phyloP scores from a whole-genome alignment of 331 rosid species.

The Quercus lobata region DNA sequence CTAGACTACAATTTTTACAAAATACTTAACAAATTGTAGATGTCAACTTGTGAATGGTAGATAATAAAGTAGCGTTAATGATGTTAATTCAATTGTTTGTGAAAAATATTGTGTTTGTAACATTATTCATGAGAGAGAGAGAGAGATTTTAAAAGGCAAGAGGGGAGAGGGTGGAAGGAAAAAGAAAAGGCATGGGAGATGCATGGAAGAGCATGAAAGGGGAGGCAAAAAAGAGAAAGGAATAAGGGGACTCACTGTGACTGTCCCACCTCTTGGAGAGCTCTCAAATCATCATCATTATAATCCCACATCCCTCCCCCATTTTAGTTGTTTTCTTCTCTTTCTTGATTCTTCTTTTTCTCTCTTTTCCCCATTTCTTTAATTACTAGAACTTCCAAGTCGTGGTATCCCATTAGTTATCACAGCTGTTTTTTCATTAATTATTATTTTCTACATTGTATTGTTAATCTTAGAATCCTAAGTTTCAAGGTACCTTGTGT shows the following conservation, averaged over 20 bases:
- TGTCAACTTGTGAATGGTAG: too few relatives aligned
- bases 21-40: too few relatives aligned
- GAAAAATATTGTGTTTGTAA: too few relatives aligned
- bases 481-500: constrained; percentile 16
- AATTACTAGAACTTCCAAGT: background rate
- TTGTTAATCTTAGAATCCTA: constrained; percentile 36
- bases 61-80: background rate
- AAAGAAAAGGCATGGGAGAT: background rate
- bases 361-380: background rate
- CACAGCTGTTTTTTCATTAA: constrained; percentile 18
- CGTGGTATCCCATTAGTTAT: constrained; percentile 22
- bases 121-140: background rate
- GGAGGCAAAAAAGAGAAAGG: constrained; percentile 17
- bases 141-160: constrained; percentile 10
- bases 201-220: background rate
- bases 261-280: constrained; percentile 48
- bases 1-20: too few relatives aligned
- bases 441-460: constrained; percentile 18
- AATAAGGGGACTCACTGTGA: background rate
- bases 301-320: constrained; percentile 12
- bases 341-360: background rate
- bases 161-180: background rate
- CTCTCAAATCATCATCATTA: constrained; percentile 48
- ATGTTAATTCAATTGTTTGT: background rate
- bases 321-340: background rate